Conservation (phyloP, 1,139 yeast species). For the Blastobotrys proliferans region DNA sequence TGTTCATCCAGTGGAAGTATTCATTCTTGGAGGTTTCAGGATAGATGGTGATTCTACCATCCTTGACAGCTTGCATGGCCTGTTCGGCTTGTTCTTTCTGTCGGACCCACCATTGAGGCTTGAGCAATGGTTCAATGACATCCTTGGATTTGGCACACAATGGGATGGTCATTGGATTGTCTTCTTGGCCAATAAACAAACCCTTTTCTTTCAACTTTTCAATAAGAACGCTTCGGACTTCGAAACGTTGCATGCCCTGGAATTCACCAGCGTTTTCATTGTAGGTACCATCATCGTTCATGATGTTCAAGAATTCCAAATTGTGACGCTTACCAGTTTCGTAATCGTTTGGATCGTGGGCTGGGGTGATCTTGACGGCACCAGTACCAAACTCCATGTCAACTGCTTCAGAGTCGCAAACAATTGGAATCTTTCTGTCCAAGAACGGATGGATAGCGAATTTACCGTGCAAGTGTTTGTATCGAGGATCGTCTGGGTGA, state of each 20-base stretch:
- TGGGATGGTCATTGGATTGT: constrained; percentile 95
- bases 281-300: constrained; percentile 87
- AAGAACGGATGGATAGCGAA: constrained; percentile 86
- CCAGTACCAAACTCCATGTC: constrained; percentile 99
- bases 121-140: constrained; percentile 89
- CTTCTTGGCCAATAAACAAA: constrained; percentile 76
- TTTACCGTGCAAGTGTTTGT: constrained; percentile 92
- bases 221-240: constrained; percentile 83
- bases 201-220: constrained; percentile 73
- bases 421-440: constrained; percentile 79
- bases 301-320: constrained; percentile 81
- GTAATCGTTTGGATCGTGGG: constrained; percentile 97
- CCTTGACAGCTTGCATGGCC: constrained; percentile 81
- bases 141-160: constrained; percentile 95
- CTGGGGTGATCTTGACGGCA: constrained; percentile 98
- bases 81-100: constrained; percentile 86
- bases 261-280: constrained; percentile 89
- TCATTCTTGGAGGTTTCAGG: constrained; percentile 92
- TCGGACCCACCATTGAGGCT: constrained; percentile 99
- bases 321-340: constrained; percentile 91
- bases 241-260: constrained; percentile 88
- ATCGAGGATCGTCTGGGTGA: constrained; percentile 91
- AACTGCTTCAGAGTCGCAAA: constrained; percentile 88
- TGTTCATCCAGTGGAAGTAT: constrained; percentile 92
- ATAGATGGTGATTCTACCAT: constrained; percentile 73